phyloP scores from a whole-genome alignment of 2,329 filamentous ascomycete species.

The Pestalotiopsis fici region DNA sequence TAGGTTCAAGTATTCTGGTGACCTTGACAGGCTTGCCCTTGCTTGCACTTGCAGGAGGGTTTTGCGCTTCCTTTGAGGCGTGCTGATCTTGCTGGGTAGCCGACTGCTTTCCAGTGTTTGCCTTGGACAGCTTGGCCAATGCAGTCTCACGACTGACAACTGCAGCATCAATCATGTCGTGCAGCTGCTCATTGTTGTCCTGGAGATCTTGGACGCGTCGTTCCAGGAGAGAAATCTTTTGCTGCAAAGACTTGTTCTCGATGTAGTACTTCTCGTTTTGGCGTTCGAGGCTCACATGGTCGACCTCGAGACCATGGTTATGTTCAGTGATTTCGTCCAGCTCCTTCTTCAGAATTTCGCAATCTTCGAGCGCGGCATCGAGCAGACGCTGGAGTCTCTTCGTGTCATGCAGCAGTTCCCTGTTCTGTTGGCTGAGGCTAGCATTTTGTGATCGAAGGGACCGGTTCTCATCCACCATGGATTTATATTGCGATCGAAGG shows the following conservation, averaged over 20 bases:
- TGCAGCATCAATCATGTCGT: slow-evolving; percentile 44
- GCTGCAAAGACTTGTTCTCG: slow-evolving; percentile 41
- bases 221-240: slow-evolving; percentile 48
- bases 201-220: slow-evolving; percentile 46
- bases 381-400: slow-evolving; percentile 25
- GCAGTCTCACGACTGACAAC: slow-evolving; percentile 19
- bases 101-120: slow-evolving; percentile 18
- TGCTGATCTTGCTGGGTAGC: slow-evolving; percentile 19
- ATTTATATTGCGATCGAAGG: slow-evolving; percentile 43
- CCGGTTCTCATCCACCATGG: slow-evolving; percentile 44
- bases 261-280: slow-evolving; percentile 57
- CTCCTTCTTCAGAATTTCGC: slow-evolving; percentile 38
- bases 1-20: slow-evolving; percentile 32
- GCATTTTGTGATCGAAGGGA: slow-evolving; percentile 44
- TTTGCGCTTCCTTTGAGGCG: slow-evolving; percentile 21
- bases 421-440: slow-evolving; percentile 42
- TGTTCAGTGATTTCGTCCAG: slow-evolving; percentile 30
- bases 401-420: slow-evolving; percentile 40
- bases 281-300: slow-evolving; percentile 53
- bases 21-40: slow-evolving; percentile 31
- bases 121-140: slow-evolving; percentile 18
- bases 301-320: slow-evolving; percentile 46
- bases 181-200: slow-evolving; percentile 46
- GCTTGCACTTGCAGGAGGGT: slow-evolving; percentile 21
- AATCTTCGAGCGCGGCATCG: slow-evolving; percentile 39